Conservation (phyloP, 2,329 filamentous ascomycete species). For the Fusarium solani-melongenae region DNA sequence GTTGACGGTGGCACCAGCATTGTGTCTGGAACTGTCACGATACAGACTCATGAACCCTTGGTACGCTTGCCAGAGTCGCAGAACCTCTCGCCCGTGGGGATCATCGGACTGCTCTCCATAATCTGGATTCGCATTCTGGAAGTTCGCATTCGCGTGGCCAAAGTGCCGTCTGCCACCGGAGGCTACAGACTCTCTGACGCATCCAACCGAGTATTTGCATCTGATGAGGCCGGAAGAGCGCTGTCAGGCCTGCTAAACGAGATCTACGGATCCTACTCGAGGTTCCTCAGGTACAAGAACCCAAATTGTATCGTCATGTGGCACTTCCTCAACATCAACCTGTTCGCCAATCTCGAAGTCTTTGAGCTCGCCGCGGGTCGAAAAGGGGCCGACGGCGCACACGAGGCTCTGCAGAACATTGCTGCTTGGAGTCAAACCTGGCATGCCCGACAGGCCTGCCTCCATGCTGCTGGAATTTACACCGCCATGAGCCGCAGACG, state of each 20-base stretch:
- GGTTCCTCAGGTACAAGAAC: background rate
- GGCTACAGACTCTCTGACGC: background rate
- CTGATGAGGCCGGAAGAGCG: background rate
- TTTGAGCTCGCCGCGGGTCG: slow-evolving; percentile 10
- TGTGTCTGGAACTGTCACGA: background rate
- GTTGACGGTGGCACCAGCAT: background rate
- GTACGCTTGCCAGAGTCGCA: background rate
- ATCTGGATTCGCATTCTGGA: slow-evolving; percentile 9
- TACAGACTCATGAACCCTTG: background rate
- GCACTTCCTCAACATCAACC: slow-evolving; percentile 1
- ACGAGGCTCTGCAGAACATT: slow-evolving; percentile 4
- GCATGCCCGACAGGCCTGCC: background rate
- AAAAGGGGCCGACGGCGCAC: background rate
- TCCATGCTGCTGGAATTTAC: background rate
- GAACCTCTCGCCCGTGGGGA: background rate
- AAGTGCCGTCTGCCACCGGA: background rate
- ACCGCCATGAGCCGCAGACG: slow-evolving; percentile 1
- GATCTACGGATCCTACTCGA: background rate
- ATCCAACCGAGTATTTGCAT: background rate
- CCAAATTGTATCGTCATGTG: slow-evolving; percentile 16
- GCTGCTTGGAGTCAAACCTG: background rate
- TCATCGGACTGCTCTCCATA: background rate
- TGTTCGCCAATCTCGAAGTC: background rate
- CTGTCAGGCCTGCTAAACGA: background rate
- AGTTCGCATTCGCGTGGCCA: background rate